Evolutionary conservation across 1,284 basidiomycete species (phyloP).

Genomic region (Irpex sp.): DNA sequence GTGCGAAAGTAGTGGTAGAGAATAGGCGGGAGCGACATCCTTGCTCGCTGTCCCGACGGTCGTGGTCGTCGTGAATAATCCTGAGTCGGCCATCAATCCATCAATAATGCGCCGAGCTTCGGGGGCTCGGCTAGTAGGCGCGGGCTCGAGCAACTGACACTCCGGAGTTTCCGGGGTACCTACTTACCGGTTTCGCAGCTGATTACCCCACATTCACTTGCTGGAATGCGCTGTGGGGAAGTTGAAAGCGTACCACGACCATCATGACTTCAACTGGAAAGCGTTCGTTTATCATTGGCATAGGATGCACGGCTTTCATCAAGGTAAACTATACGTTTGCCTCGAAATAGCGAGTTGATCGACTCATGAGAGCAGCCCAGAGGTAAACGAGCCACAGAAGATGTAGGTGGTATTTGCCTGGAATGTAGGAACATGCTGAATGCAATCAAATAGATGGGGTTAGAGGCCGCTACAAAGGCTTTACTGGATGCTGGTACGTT

Average conservation of each 20-base stretch:
- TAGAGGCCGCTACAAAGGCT: slow-evolving; percentile 84
- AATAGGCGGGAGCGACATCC: slow-evolving; percentile 52
- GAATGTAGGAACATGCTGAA: neutral
- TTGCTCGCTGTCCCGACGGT: neutral
- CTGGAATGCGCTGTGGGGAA: neutral
- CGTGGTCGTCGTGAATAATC: neutral
- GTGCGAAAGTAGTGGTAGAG: slow-evolving; percentile 73
- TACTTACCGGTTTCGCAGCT: neutral
- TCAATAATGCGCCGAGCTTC: neutral
- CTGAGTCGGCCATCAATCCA: neutral
- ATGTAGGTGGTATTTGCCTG: slow-evolving; percentile 34
- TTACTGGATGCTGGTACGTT: slow-evolving; percentile 73
- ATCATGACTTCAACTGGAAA: slow-evolving; percentile 33
- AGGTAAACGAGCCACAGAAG: slow-evolving; percentile 60
- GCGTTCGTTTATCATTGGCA: slow-evolving; percentile 70
- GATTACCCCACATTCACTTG: neutral
- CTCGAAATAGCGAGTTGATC: slow-evolving; percentile 58
- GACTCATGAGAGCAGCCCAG: slow-evolving; percentile 43
- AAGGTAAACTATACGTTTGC: slow-evolving; percentile 44
- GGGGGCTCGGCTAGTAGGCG: neutral
- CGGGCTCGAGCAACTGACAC: neutral
- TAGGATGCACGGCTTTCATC: slow-evolving; percentile 78
- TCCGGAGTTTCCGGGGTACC: slow-evolving; percentile 1
- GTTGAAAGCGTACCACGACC: neutral
- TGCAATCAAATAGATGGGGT: slow-evolving; percentile 52